A percentile compares a stretch with the other conserved stretches of the same genome.
Conservation (phyloP, 192 early-diverging fungal genomes). For the Dissophora ornata region DNA sequence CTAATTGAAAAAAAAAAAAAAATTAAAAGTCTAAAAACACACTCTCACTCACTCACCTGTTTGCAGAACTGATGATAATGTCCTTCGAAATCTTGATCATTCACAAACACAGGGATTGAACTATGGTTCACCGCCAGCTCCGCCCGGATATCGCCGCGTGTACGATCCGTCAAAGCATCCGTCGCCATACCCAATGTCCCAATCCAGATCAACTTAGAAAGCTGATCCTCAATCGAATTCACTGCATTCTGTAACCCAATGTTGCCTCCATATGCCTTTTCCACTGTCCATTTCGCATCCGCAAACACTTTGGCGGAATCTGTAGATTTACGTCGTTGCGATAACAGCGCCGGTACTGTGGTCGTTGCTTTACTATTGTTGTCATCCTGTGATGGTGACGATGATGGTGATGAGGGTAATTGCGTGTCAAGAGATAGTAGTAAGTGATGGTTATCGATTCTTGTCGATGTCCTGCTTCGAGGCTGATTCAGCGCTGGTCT, state of each 20-base stretch:
- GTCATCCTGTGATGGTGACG: not conserved
- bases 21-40: no score
- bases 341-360: not conserved
- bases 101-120: conserved; percentile 85
- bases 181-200: conserved; percentile 85
- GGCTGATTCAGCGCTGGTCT: conserved; percentile 46
- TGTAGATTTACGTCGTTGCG: conserved; percentile 24
- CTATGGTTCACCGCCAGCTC: conserved; percentile 72
- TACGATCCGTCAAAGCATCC: conserved; percentile 70
- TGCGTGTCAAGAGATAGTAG: not conserved
- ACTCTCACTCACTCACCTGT: conserved; percentile 71
- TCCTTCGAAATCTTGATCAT: conserved; percentile 85
- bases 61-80: conserved; percentile 97
- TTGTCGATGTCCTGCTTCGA: conserved; percentile 44
- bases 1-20: no score
- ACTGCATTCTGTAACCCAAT: conserved; percentile 95
- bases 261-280: conserved; percentile 84
- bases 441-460: not conserved
- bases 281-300: conserved; percentile 69
- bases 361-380: not conserved
- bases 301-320: conserved; percentile 55
- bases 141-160: conserved; percentile 65
- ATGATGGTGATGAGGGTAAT: no score
- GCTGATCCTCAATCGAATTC: conserved; percentile 68
- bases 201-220: conserved; percentile 75